Evolutionary conservation across 2,329 filamentous ascomycete genomes (phyloP).

Genomic region (Penicillium fuscoglaucum): DNA sequence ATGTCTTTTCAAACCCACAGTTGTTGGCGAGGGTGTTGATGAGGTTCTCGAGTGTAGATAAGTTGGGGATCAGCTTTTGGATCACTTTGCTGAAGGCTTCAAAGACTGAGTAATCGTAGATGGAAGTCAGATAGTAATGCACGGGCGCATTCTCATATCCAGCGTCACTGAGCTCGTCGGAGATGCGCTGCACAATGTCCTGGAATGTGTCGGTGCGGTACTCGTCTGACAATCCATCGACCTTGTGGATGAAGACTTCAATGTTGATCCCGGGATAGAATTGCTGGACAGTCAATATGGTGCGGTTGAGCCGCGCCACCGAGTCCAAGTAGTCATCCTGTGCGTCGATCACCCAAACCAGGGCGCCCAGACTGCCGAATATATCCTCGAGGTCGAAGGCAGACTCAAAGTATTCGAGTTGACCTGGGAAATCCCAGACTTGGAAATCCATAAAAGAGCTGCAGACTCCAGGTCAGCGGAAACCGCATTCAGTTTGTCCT

Average conservation of each 20-base stretch:
- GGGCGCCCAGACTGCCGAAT: conserved; percentile 87
- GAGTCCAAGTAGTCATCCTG: conserved; percentile 97
- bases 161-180: conserved; percentile 90
- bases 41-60: conserved; percentile 88
- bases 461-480: conserved; percentile 2
- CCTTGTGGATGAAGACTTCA: conserved; percentile 98
- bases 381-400: conserved; percentile 90
- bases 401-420: conserved; percentile 88
- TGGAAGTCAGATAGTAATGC: conserved; percentile 93
- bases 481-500: neutral
- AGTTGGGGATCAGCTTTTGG: conserved; percentile 91
- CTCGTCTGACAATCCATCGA: conserved; percentile 94
- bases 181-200: conserved; percentile 93
- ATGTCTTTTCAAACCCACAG: conserved; percentile 95
- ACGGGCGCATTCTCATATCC: conserved; percentile 92
- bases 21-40: conserved; percentile 92
- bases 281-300: conserved; percentile 84
- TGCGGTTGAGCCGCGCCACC: conserved; percentile 80
- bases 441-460: conserved; percentile 99
- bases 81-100: conserved; percentile 98
- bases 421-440: conserved; percentile 95
- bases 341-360: conserved; percentile 98
- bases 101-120: conserved; percentile 98
- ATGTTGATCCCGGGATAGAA: conserved; percentile 93
- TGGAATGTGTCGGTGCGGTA: conserved; percentile 95